Percentiles rank a stretch among this genome's conserved stretches.
phyloP scores from a whole-genome alignment of 2,329 filamentous ascomycete species.

The Periconia digitata region DNA sequence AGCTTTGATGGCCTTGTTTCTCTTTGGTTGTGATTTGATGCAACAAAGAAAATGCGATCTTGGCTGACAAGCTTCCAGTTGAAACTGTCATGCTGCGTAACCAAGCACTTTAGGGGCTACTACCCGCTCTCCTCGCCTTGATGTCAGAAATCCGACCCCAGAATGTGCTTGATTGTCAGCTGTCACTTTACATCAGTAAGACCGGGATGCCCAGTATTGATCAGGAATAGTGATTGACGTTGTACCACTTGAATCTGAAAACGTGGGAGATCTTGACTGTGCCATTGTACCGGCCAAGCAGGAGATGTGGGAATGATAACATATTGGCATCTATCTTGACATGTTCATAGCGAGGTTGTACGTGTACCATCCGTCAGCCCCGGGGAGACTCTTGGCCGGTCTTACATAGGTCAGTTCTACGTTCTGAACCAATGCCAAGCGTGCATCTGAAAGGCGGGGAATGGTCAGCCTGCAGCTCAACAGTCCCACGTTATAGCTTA shows the following conservation, averaged over 20 bases:
- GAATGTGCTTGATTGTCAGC: neutral
- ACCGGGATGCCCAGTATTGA: neutral
- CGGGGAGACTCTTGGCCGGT: conserved; percentile 30
- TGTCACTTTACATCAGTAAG: neutral
- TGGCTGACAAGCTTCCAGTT: neutral
- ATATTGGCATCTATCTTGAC: neutral
- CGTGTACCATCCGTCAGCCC: conserved; percentile 21
- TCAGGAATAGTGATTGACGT: no score
- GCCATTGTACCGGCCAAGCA: neutral
- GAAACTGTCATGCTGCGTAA: neutral
- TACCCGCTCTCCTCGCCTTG: neutral
- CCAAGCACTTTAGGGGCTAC: neutral
- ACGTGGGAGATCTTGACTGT: neutral
- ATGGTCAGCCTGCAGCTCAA: conserved; percentile 21
- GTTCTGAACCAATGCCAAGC: conserved; percentile 23
- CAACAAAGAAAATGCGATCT: neutral
- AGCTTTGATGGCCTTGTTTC: neutral
- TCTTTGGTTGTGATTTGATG: neutral
- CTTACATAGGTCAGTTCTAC: conserved; percentile 30
- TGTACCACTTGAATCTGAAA: no score
- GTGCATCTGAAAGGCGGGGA: conserved; percentile 2
- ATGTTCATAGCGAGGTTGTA: conserved; percentile 15
- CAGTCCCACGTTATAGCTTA: conserved; percentile 11
- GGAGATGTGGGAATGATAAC: neutral
- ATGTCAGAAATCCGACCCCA: neutral